Evolutionary conservation across 371 early-diverging fungal species (phyloP), one percentile per base, ranked within the genome.

Genomic region (Phascolomyces articulosus): DNA sequence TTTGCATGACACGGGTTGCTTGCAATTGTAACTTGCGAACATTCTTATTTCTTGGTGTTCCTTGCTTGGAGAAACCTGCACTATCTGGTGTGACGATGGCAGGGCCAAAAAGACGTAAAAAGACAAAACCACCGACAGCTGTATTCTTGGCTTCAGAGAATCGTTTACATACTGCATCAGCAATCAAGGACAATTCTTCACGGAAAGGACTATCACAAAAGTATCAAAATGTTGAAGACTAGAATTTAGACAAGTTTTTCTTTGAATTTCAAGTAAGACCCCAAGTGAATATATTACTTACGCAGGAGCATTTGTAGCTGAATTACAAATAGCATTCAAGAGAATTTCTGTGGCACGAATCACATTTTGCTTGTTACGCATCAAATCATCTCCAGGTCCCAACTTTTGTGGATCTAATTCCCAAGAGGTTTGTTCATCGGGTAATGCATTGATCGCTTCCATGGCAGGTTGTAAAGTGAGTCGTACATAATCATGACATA

Each of bases 81-180:
- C 71, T 79, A 53, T 90, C 90, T 0, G 98, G 97, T 0, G 94
- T 87, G 6, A 96, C 90, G 58, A 97, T 95, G 0, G 93, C 94
- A 2, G 97, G 97, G 58, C 96, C 94, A 70, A 97, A 86, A 82
- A 97, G 91, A 15, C 98, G 90, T 64, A 98, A 75, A 68, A 97
- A 98, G 31, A 98, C 87, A 68, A 97, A 96, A 0, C 95, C 95
- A 55, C 97, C 96, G 0, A 98, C 95, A 21, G 96, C 95, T 0
- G 90, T 91, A 29, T 85, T 85, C 51, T 85, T 88, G 4, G 96
- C 88, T 48, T 93, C 95, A 0, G 95, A 95, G 77, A 95, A 97
- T 4, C 90, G 83, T 28, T 80, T 73, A 26, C 84, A 85, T 1
- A 96, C 97, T n/a, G 91, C 84, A 55, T 83, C 83, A 47, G 87